A percentile compares a stretch with the other conserved stretches of the same genome.
Conservation (phyloP, 2,329 filamentous ascomycete species). For the Cercospora beticola region DNA sequence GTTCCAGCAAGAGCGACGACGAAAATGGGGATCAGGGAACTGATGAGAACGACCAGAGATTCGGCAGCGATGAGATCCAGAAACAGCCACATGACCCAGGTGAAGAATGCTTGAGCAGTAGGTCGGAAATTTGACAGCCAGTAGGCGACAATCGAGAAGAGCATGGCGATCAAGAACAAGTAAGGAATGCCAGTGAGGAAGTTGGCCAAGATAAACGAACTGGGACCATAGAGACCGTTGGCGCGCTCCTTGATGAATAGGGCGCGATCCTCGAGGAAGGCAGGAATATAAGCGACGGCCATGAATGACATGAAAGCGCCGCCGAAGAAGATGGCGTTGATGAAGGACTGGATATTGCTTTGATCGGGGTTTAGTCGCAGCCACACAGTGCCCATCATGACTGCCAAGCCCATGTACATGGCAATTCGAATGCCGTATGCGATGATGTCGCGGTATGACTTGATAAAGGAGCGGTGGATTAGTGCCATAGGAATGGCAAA, state of each 20-base stretch:
- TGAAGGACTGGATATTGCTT: slow-evolving; percentile 73
- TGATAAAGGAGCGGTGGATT: slow-evolving; percentile 76
- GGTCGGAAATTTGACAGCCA: slow-evolving; percentile 75
- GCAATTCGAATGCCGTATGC: slow-evolving; percentile 78
- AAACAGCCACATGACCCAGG: slow-evolving; percentile 80
- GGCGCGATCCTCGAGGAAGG: slow-evolving; percentile 73
- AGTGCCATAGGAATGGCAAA: slow-evolving; percentile 61
- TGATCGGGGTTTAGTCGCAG: slow-evolving; percentile 68
- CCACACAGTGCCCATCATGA: slow-evolving; percentile 90
- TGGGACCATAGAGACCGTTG: slow-evolving; percentile 74
- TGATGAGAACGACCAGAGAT: slow-evolving; percentile 73
- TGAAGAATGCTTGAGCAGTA: slow-evolving; percentile 66
- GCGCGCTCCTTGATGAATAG: slow-evolving; percentile 72
- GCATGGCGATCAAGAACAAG: slow-evolving; percentile 69
- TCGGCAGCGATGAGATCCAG: slow-evolving; percentile 79
- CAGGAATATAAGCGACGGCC: slow-evolving; percentile 73
- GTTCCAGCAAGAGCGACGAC: slow-evolving; percentile 74
- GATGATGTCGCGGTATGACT: slow-evolving; percentile 79
- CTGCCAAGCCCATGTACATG: slow-evolving; percentile 78
- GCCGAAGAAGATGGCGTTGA: slow-evolving; percentile 68
- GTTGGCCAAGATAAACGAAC: slow-evolving; percentile 70
- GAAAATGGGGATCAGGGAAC: slow-evolving; percentile 71
- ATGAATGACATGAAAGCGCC: slow-evolving; percentile 52
- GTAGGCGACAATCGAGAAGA: slow-evolving; percentile 75
- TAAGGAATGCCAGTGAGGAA: slow-evolving; percentile 79